These are phyloP conservation scores for Gossypioides kirkii DNA, from an alignment of 345 rosid species.

Conservation along the genomic window DNA sequence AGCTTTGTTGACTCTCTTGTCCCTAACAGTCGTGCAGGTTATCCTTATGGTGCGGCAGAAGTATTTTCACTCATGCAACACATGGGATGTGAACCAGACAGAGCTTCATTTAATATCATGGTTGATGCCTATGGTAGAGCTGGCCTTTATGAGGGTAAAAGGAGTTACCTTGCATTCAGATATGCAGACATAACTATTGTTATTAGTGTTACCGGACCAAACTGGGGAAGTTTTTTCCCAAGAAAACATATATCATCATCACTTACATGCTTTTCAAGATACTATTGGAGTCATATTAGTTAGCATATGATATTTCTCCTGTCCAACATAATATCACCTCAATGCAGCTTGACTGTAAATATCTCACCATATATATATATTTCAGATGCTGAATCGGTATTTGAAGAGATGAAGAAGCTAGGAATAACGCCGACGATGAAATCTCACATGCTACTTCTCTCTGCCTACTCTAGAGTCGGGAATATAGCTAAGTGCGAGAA, in stretches of 20 bases:
- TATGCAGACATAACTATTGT: neutral
- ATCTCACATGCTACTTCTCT: slow-evolving; percentile 85
- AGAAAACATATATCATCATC: neutral
- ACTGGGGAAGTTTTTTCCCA: too few species aligned
- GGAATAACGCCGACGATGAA: slow-evolving; percentile 85
- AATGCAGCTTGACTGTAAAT: neutral
- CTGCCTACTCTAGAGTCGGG: slow-evolving; percentile 73
- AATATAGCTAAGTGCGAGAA: slow-evolving; percentile 67
- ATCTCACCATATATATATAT: neutral
- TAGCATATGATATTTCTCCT: neutral
- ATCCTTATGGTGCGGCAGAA: slow-evolving; percentile 88
- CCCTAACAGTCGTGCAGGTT: slow-evolving; percentile 76
- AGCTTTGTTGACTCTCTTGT: slow-evolving; percentile 10
- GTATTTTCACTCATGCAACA: slow-evolving; percentile 90
- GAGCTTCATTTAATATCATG: slow-evolving; percentile 91
- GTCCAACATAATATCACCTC: neutral
- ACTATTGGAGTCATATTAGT: neutral
- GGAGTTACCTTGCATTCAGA: neutral
- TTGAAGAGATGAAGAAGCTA: slow-evolving; percentile 75
- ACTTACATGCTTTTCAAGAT: neutral
- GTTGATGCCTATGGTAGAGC: slow-evolving; percentile 93
- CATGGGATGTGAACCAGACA: slow-evolving; percentile 90
- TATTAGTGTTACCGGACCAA: too few species aligned
- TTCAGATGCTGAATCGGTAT: slow-evolving; percentile 71
- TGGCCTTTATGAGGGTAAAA: slow-evolving; percentile 69